These are phyloP conservation scores for Pleomassaria siparia DNA, from an alignment of 2,329 filamentous ascomycete species.

Conservation along the genomic window DNA sequence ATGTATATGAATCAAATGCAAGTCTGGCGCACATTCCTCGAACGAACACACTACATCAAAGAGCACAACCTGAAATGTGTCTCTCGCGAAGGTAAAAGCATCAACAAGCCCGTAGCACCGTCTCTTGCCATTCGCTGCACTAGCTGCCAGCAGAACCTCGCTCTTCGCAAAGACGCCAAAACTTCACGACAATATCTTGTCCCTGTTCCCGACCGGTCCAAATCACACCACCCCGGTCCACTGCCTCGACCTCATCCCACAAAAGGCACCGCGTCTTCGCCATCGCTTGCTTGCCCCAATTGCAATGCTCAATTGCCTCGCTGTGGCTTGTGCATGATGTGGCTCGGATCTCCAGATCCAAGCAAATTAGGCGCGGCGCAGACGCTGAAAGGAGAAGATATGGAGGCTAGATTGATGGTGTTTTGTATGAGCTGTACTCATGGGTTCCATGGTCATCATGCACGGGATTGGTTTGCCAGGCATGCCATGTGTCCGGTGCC, in stretches of 20 bases:
- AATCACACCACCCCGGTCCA: slow-evolving; percentile 11
- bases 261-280: slow-evolving; percentile 33
- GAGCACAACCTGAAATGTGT: slow-evolving; percentile 70
- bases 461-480: slow-evolving; percentile 61
- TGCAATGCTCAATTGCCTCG: slow-evolving; percentile 65
- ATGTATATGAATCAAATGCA: slow-evolving; percentile 71
- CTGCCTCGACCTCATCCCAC: slow-evolving; percentile 9
- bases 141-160: slow-evolving; percentile 66
- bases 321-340: slow-evolving; percentile 63
- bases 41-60: slow-evolving; percentile 76
- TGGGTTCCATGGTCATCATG: slow-evolving; percentile 65
- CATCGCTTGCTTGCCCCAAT: slow-evolving; percentile 60
- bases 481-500: slow-evolving; percentile 58
- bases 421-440: slow-evolving; percentile 66
- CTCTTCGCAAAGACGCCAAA: slow-evolving; percentile 37
- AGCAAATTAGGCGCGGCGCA: slow-evolving; percentile 43
- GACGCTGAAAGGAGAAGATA: slow-evolving; percentile 45
- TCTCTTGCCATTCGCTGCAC: slow-evolving; percentile 76
- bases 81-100: slow-evolving; percentile 63
- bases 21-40: slow-evolving; percentile 69
- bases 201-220: slow-evolving; percentile 15
- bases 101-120: slow-evolving; percentile 62
- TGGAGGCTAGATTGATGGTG: slow-evolving; percentile 58
- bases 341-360: slow-evolving; percentile 62
- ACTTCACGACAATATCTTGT: slow-evolving; percentile 23